phyloP scores from a whole-genome alignment of 331 rosid genomes.

The Quercus tomentella region DNA sequence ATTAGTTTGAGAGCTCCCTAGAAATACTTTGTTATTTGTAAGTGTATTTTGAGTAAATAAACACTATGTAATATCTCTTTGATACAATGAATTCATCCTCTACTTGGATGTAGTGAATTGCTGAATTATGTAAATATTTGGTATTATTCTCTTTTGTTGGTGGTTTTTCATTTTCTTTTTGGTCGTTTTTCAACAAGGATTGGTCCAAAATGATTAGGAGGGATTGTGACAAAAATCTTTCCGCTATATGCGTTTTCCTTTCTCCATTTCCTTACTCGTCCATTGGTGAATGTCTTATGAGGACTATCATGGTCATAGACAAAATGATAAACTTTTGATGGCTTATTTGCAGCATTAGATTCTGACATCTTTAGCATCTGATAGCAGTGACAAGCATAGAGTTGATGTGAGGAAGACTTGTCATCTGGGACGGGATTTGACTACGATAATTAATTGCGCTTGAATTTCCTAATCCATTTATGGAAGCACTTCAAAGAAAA shows the following conservation, averaged over 20 bases:
- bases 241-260: conserved; percentile 69
- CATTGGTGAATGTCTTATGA: conserved; percentile 48
- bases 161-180: too few relatives aligned
- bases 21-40: too few relatives aligned
- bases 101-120: too few relatives aligned
- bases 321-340: conserved; percentile 30
- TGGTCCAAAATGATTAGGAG: conserved; percentile 73
- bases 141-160: too few relatives aligned
- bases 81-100: too few relatives aligned
- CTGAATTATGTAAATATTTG: too few relatives aligned
- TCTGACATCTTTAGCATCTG: conserved; percentile 40
- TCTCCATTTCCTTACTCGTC: conserved; percentile 50
- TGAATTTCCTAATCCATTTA: conserved; percentile 53
- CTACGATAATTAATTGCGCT: conserved; percentile 47
- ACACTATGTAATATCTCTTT: too few relatives aligned
- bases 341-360: conserved; percentile 3
- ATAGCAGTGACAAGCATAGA: conserved; percentile 55
- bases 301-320: conserved; percentile 50
- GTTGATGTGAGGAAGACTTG: conserved; percentile 69
- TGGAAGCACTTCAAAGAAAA: conserved; percentile 47
- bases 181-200: conserved; percentile 37
- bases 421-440: conserved; percentile 41
- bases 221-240: conserved; percentile 59
- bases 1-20: too few relatives aligned
- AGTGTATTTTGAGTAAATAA: too few relatives aligned